Evolutionary conservation across 2,329 filamentous ascomycete genomes (phyloP).

Genomic region (Penicillium hesseltinei): DNA sequence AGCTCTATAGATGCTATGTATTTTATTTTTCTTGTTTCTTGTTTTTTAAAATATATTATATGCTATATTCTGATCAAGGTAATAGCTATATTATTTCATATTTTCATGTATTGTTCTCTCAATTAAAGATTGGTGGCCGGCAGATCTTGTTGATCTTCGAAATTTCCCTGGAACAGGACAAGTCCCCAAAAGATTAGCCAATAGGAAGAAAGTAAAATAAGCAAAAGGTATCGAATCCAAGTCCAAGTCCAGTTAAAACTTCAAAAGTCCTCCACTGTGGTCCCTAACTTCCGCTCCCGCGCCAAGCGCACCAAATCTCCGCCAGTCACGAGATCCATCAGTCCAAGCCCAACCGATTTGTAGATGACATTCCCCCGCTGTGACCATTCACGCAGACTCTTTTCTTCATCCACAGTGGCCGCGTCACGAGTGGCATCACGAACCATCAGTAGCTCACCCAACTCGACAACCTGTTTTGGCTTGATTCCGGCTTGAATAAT

Average conservation of each 20-base stretch:
- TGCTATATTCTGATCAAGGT: background rate
- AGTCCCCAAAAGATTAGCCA: background rate
- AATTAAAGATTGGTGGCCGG: background rate
- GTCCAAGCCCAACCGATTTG: conserved; percentile 65
- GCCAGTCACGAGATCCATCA: conserved; percentile 68
- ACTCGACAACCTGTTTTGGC: conserved; percentile 75
- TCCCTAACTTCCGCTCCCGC: conserved; percentile 55
- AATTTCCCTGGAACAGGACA: background rate
- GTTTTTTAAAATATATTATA: background rate
- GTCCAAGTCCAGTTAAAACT: background rate
- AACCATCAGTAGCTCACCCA: conserved; percentile 75
- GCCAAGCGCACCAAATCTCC: conserved; percentile 58
- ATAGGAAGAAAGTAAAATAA: conserved; percentile 1
- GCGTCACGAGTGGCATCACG: conserved; percentile 50
- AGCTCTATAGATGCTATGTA: background rate
- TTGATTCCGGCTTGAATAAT: conserved; percentile 73
- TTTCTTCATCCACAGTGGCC: conserved; percentile 36
- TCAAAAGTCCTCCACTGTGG: conserved; percentile 45
- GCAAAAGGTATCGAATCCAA: conserved; percentile 13
- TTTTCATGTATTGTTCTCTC: background rate
- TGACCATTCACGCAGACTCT: conserved; percentile 58
- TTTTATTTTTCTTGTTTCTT: background rate
- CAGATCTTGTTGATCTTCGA: conserved; percentile 7
- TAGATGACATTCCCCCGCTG: conserved; percentile 65
- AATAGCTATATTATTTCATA: background rate